These are phyloP conservation scores for Rhizoclosmatium sp. DNA, from an alignment of 192 early-diverging fungal genomes.

Conservation along the genomic window DNA sequence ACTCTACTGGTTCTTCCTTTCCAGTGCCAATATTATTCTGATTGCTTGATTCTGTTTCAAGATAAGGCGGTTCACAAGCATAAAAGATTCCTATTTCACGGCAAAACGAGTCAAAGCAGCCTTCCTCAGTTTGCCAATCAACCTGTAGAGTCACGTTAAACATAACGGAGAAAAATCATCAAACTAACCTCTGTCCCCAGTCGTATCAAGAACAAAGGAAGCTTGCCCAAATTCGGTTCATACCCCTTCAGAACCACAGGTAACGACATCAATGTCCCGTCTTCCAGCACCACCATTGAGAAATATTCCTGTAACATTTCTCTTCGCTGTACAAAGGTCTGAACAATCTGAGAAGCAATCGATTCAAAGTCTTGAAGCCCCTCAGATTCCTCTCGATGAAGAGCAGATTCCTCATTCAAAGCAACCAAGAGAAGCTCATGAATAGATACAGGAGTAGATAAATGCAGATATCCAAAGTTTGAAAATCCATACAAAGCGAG, in stretches of 20 bases:
- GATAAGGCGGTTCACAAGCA: constrained; percentile 51
- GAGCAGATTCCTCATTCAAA: constrained; percentile 51
- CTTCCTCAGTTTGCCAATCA: constrained; percentile 84
- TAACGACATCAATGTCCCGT: constrained; percentile 70
- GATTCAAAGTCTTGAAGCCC: not conserved
- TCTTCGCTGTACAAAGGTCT: constrained; percentile 54
- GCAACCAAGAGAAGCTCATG: constrained; percentile 75
- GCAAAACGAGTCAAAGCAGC: constrained; percentile 81
- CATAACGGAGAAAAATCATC: not conserved
- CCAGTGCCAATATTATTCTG: not conserved
- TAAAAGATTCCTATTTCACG: constrained; percentile 75
- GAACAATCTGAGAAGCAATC: not conserved
- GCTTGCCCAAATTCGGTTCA: constrained; percentile 81
- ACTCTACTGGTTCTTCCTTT: not conserved
- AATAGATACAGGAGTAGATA: constrained; percentile 73
- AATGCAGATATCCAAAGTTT: constrained; percentile 83
- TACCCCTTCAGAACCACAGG: constrained; percentile 87
- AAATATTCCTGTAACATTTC: constrained; percentile 95
- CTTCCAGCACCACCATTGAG: constrained; percentile 70
- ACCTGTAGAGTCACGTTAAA: constrained; percentile 55
- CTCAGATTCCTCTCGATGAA: not conserved
- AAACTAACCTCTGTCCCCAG: constrained; percentile 73
- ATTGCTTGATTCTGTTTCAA: not conserved
- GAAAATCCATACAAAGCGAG: constrained; percentile 79
- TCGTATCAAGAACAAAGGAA: constrained; percentile 84